Base-by-base conservation (phyloP, 2,329 filamentous ascomycete species). In the Pseudogymnoascus sp. region DNA sequence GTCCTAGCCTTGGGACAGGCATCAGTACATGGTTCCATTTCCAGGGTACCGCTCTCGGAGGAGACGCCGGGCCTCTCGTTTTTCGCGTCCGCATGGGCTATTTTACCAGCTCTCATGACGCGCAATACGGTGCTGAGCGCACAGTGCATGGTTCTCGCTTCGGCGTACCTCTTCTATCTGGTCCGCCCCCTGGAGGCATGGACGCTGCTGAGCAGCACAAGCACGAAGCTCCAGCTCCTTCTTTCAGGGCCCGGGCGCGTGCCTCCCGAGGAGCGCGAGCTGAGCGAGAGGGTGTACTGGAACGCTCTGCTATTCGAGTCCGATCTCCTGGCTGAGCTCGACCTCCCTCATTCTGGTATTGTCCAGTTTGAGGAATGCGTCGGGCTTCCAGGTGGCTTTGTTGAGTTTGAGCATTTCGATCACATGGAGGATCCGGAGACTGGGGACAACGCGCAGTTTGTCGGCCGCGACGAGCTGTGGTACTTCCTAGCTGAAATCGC, bases 401-500 rank as follows among this genome's bases (percentile, higher is more conserved):
- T 90, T 70, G 81, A 81, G 23, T 42, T 29, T 64, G 77, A 83
- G 65, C 31, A 37, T n/a, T 60, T 60, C 8, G 57, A 60, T 39
- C 31, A 60, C 8, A 37, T 60, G 57, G 86, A 86, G n/a, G 85
- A 87, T 63, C 84, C 87, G 67, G 78, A 80, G 6, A 29, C 8
- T 1, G 47, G 26, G 47, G 47, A 54, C 26, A 60, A 60, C 31
- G 31, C 57, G 6, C 82, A 84, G 67, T 78, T 83, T 5, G 83
- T 86, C 6, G 89, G 88, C 11, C 83, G 85, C 60, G 90, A 93
- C 69, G 89, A 93, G 65, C 78, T 93, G 12, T 93, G 90, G 89
- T 95, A 95, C 71, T 93, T 93, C 69, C 78, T 93, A 31, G 90
- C 90, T 39, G 90, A 93, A 71, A 93, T 95, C 66, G 90, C 89